Conservation (phyloP, 2,329 filamentous ascomycete species). For the Penicillium sp. region DNA sequence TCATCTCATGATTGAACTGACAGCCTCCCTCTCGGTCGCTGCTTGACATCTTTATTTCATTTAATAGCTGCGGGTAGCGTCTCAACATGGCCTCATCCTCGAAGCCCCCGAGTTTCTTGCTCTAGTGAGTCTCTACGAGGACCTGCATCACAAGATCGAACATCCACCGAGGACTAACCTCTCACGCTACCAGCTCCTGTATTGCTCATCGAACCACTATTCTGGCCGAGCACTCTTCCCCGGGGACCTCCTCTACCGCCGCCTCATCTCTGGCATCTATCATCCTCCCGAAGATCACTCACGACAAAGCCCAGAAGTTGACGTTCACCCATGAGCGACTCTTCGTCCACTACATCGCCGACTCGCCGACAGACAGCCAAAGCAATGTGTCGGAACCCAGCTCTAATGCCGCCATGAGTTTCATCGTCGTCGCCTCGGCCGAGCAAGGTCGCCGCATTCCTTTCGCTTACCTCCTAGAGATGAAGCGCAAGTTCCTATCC, state of each 20-base stretch:
- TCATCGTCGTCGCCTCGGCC: conserved; percentile 79
- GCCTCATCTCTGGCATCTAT: conserved; percentile 85
- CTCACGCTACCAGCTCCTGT: conserved; percentile 62
- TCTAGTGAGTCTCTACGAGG: conserved; percentile 56
- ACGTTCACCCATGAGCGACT: conserved; percentile 89
- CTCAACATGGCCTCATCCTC: conserved; percentile 64
- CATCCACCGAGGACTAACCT: conserved; percentile 9
- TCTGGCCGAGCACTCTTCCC: conserved; percentile 84
- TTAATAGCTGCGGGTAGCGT: not conserved
- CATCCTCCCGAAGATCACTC: conserved; percentile 90
- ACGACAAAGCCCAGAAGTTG: conserved; percentile 73
- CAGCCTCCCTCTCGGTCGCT: not conserved
- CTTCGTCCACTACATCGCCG: conserved; percentile 93
- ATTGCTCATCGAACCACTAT: conserved; percentile 92
- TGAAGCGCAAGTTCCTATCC: conserved; percentile 78
- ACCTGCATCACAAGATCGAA: not conserved
- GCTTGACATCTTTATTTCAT: not conserved
- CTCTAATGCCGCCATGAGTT: conserved; percentile 76
- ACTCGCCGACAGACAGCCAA: conserved; percentile 53
- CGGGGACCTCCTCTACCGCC: conserved; percentile 73
- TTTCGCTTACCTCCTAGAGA: conserved; percentile 86
- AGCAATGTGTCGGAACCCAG: conserved; percentile 40
- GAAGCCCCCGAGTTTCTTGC: conserved; percentile 58
- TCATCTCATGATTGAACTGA: too few relatives aligned
- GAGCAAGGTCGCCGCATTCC: conserved; percentile 79